A percentile compares a stretch with the other conserved stretches of the same genome.
phyloP scores from a whole-genome alignment of 1,139 yeast species.

The Taiozyma sp. region DNA sequence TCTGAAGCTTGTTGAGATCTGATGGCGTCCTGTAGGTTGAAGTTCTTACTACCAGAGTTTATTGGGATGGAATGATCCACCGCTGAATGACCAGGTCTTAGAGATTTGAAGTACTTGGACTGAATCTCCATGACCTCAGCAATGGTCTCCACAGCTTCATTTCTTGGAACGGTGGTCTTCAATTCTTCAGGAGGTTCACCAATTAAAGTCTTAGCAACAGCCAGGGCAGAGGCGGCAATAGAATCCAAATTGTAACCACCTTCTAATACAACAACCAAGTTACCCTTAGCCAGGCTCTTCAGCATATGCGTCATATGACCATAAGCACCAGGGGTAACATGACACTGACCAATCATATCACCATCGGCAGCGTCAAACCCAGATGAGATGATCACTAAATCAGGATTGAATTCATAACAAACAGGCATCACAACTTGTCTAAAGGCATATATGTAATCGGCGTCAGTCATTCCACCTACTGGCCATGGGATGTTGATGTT shows the following conservation, averaged over 20 bases:
- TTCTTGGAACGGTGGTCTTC: slow-evolving; percentile 54
- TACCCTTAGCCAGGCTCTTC: slow-evolving; percentile 84
- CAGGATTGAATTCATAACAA: slow-evolving; percentile 87
- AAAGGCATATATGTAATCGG: slow-evolving; percentile 92
- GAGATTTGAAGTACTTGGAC: slow-evolving; percentile 82
- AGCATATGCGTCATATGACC: slow-evolving; percentile 95
- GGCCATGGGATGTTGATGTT: slow-evolving; percentile 95
- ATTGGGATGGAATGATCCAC: slow-evolving; percentile 22
- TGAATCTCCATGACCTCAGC: slow-evolving; percentile 80
- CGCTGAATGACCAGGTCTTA: slow-evolving; percentile 60
- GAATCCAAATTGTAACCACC: slow-evolving; percentile 96
- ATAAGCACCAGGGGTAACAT: slow-evolving; percentile 92
- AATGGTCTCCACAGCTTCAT: slow-evolving; percentile 81
- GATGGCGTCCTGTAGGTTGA: slow-evolving; percentile 64
- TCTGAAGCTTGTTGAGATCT: slow-evolving; percentile 64
- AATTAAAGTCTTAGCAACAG: slow-evolving; percentile 84
- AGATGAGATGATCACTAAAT: slow-evolving; percentile 84
- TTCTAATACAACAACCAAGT: slow-evolving; percentile 84
- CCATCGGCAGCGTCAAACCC: slow-evolving; percentile 99
- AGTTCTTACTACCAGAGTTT: slow-evolving; percentile 26
- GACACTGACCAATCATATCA: slow-evolving; percentile 96
- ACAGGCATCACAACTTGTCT: slow-evolving; percentile 85
- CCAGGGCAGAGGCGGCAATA: slow-evolving; percentile 84
- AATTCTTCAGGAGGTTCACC: slow-evolving; percentile 94
- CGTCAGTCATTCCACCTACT: slow-evolving; percentile 89